These are phyloP conservation scores for Daldinia eschscholtzii DNA, from an alignment of 2,329 filamentous ascomycete species.

Conservation along the genomic window DNA sequence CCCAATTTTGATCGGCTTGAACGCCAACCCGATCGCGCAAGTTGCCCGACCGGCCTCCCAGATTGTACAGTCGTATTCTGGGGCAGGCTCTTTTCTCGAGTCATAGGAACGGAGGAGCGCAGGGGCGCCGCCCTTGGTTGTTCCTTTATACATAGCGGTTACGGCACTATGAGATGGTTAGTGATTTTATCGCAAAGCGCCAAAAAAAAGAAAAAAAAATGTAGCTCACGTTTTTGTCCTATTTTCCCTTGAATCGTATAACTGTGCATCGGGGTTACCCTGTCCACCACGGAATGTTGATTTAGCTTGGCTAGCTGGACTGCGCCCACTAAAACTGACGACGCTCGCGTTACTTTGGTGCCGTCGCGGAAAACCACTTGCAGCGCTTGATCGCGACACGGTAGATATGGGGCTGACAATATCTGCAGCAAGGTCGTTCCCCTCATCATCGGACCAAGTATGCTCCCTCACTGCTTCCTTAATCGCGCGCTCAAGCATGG, in stretches of 20 bases:
- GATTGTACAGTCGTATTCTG: slow-evolving; percentile 93
- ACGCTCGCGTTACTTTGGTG: slow-evolving; percentile 85
- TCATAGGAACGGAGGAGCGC: slow-evolving; percentile 92
- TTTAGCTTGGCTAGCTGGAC: slow-evolving; percentile 68
- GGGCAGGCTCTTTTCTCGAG: slow-evolving; percentile 88
- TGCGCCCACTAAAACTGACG: slow-evolving; percentile 81
- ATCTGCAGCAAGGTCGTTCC: slow-evolving; percentile 75
- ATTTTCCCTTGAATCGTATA: slow-evolving; percentile 90
- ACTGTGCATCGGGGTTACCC: slow-evolving; percentile 84
- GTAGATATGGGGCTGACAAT: slow-evolving; percentile 58
- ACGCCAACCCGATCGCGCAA: slow-evolving; percentile 88
- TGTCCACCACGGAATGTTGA: slow-evolving; percentile 69
- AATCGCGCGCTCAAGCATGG: slow-evolving; percentile 93
- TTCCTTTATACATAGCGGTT: slow-evolving; percentile 91
- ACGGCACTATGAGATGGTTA: slow-evolving; percentile 75
- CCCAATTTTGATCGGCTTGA: slow-evolving; percentile 94
- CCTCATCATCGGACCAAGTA: slow-evolving; percentile 83
- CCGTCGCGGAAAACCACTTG: slow-evolving; percentile 62
- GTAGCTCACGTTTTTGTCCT: slow-evolving; percentile 87
- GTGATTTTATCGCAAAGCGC: slow-evolving; percentile 27
- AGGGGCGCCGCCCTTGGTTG: slow-evolving; percentile 74
- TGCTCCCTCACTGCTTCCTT: slow-evolving; percentile 87
- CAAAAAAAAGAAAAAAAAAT: background rate
- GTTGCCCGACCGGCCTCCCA: slow-evolving; percentile 99
- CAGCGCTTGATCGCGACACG: slow-evolving; percentile 58